Evolutionary conservation across 306 rosid species (phyloP), one percentile per base, ranked within the genome.

Genomic region (Castanea sativa): DNA sequence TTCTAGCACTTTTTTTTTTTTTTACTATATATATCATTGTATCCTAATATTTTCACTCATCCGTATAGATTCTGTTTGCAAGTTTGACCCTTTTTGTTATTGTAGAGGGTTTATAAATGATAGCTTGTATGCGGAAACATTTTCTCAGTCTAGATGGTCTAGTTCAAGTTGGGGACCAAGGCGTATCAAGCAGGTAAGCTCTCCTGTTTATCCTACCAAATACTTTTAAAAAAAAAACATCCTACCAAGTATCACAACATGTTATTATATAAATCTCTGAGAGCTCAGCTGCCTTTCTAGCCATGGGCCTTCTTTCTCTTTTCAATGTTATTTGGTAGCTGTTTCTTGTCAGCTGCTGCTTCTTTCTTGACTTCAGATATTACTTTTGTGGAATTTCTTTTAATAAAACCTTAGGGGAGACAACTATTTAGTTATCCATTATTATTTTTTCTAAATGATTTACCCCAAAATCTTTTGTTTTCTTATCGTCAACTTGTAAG

Each of bases 81-180:
- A 61, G 70, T 59, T 80, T 78, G 73, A 60, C 33, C 74, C 27
- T 51, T 81, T 3, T 19, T 18, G 10, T 78, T 70, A 82, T 73
- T 80, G 79, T 80, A 95, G 99, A 79, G 98, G 99, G 83, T 87
- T 88, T 64, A 88, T 96, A 89, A 91, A 89, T 5, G 92, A 89
- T 33, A 79, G 80, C 65, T 74, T 85, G 87, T 86, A 83, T 73
- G 92, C 87, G 23, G 92, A 86, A 78, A 79, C 91, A 71, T 93
- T 73, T 87, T 89, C 91, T 82, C 94, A 80, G 72, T 89, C 99
- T 55, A 91, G 94, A 90, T 96, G 96, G 99, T 84, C 96, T 86
- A 89, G 90, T 19, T 96, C 88, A 74, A 91, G 87, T 74, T 93
- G 99, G 99, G 99, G 99, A 76, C 99, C 98, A 33, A 86, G 87